phyloP scores from a whole-genome alignment of 1,284 basidiomycete genomes.

The Ustilago hordei region DNA sequence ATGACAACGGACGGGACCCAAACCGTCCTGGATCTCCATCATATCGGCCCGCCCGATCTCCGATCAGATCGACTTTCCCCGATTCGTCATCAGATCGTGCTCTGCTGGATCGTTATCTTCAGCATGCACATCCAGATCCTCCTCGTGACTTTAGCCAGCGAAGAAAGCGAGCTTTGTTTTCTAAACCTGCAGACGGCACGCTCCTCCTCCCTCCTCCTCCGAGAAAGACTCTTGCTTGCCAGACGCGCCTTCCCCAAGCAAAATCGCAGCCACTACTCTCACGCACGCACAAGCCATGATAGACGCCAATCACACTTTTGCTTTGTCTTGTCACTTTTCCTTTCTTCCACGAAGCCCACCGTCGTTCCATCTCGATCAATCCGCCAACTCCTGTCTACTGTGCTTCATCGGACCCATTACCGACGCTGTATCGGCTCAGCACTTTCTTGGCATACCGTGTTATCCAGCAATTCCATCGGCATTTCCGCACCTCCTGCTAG shows the following conservation, averaged over 20 bases:
- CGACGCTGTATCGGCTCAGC: background rate
- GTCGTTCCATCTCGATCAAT: background rate
- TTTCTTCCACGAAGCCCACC: conserved; percentile 4
- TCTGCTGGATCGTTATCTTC: too few species aligned
- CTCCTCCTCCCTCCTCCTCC: background rate
- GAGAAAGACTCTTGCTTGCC: background rate
- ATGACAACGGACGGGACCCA: too few species aligned
- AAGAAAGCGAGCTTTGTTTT: conserved; percentile 6
- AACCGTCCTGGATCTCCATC: too few species aligned
- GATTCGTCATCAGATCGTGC: too few species aligned
- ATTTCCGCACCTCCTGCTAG: background rate
- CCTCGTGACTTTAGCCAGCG: conserved; percentile 4
- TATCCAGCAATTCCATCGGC: conserved; percentile 1
- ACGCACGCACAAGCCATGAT: conserved; percentile 21
- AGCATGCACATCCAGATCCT: background rate
- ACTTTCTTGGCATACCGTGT: background rate
- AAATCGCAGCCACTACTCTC: background rate
- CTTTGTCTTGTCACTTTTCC: conserved; percentile 8
- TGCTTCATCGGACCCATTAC: background rate
- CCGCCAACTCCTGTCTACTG: background rate
- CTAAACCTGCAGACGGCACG: conserved; percentile 4
- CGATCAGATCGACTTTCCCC: too few species aligned
- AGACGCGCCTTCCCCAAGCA: background rate
- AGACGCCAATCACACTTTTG: conserved; percentile 2
- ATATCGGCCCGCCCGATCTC: too few species aligned